Percentiles rank a stretch among this genome's conserved stretches.
phyloP scores from a whole-genome alignment of 495 filamentous ascomycete genomes.

The Aspergillus panamensis region DNA sequence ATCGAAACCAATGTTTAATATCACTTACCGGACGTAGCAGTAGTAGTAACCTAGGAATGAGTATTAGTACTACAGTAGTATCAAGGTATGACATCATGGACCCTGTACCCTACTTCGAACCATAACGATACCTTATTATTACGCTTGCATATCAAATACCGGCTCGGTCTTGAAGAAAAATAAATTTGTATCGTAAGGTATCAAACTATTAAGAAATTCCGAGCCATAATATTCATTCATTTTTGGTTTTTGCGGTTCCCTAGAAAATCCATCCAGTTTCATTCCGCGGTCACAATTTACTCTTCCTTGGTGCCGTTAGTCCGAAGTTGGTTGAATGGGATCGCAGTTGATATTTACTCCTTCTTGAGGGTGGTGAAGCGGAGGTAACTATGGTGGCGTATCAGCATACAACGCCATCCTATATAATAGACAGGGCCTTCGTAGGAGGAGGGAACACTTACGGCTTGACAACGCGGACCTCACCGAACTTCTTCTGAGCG shows the following conservation, averaged over 20 bases:
- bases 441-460: slow-evolving; percentile 43
- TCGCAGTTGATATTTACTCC: slow-evolving; percentile 28
- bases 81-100: too few relatives aligned
- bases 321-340: slow-evolving; percentile 11
- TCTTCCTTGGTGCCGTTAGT: slow-evolving; percentile 6
- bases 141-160: too few relatives aligned
- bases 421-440: neutral
- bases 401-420: slow-evolving; percentile 19
- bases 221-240: slow-evolving; percentile 16
- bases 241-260: slow-evolving; percentile 8
- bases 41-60: too few relatives aligned
- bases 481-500: slow-evolving; percentile 86
- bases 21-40: too few relatives aligned
- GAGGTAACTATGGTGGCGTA: slow-evolving; percentile 34
- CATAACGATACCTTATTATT: too few relatives aligned
- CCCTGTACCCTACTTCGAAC: too few relatives aligned
- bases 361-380: slow-evolving; percentile 44
- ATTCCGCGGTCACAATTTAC: slow-evolving; percentile 13
- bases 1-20: too few relatives aligned
- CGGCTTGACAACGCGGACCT: slow-evolving; percentile 91
- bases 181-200: slow-evolving; percentile 17
- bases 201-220: slow-evolving; percentile 20
- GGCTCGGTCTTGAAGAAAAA: neutral
- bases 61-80: too few relatives aligned
- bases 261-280: slow-evolving; percentile 12